Percentiles rank a stretch among this genome's conserved stretches.
Conservation (phyloP, 2,329 filamentous ascomycete species). For the Fusarium robinianum region DNA sequence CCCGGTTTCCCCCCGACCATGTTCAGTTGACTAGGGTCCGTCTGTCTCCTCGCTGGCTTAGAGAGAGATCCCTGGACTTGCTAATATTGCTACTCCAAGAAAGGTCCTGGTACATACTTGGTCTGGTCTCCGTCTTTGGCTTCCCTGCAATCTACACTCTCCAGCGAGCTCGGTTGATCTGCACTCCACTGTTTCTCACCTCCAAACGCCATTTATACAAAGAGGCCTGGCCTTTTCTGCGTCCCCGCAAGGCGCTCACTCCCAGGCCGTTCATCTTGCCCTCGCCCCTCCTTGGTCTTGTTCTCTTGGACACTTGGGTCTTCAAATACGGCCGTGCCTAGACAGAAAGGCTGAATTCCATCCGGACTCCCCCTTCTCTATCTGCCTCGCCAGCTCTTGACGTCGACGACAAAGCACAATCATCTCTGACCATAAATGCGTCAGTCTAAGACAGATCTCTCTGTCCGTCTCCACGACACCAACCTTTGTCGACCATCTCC, state of each 20-base stretch:
- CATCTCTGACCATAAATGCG: slow-evolving; percentile 35
- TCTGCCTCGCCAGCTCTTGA: slow-evolving; percentile 33
- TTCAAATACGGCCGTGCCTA: slow-evolving; percentile 37
- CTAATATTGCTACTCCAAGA: slow-evolving; percentile 27
- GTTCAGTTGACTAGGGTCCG: slow-evolving; percentile 13
- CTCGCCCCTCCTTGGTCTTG: slow-evolving; percentile 18
- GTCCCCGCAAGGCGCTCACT: slow-evolving; percentile 37
- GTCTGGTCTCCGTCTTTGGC: slow-evolving; percentile 14
- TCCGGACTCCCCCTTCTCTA: slow-evolving; percentile 20
- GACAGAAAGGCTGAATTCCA: slow-evolving; percentile 38
- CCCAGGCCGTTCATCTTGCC: slow-evolving; percentile 26
- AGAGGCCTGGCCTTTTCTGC: slow-evolving; percentile 30
- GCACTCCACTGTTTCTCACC: slow-evolving; percentile 35
- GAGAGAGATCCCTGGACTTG: slow-evolving; percentile 29
- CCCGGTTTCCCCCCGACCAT: slow-evolving; percentile 7
- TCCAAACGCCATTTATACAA: slow-evolving; percentile 38
- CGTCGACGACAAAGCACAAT: slow-evolving; percentile 21
- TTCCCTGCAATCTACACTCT: slow-evolving; percentile 27
- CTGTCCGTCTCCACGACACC: slow-evolving; percentile 24
- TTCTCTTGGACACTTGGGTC: slow-evolving; percentile 27
- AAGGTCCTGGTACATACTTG: slow-evolving; percentile 28
- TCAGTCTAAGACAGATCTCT: slow-evolving; percentile 28
- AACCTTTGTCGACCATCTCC: slow-evolving; percentile 22
- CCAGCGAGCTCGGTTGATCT: slow-evolving; percentile 29
- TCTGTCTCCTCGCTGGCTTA: slow-evolving; percentile 19